These are phyloP conservation scores for Simmondsia chinensis DNA, from an alignment of 148 eudicot species.

Conservation along the genomic window DNA sequence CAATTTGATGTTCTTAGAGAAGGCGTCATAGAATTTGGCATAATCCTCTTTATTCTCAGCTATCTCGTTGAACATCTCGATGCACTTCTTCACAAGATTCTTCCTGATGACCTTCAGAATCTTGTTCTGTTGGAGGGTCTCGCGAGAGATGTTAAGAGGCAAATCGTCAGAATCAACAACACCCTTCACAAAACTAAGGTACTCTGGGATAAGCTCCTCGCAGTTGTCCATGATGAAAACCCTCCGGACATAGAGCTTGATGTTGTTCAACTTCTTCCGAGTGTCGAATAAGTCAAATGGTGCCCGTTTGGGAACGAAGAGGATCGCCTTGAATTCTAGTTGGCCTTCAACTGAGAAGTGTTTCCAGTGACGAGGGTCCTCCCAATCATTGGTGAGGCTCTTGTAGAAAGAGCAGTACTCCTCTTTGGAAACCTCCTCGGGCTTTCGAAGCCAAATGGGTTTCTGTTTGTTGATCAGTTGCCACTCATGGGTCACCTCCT, in stretches of 20 bases:
- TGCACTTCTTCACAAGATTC: slow-evolving; percentile 24
- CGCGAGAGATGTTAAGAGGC: slow-evolving; percentile 22
- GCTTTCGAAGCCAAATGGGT: slow-evolving; percentile 25
- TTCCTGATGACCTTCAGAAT: slow-evolving; percentile 20
- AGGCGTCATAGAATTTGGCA: slow-evolving; percentile 15
- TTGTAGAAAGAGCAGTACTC: slow-evolving; percentile 22
- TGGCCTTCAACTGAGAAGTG: slow-evolving; percentile 24
- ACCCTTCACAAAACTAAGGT: slow-evolving; percentile 18
- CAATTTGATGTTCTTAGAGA: slow-evolving; percentile 18
- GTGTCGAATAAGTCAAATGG: slow-evolving; percentile 19
- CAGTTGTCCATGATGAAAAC: slow-evolving; percentile 21
- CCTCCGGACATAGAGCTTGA: slow-evolving; percentile 17
- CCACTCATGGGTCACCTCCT: too few species aligned
- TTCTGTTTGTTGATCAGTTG: slow-evolving; percentile 24
- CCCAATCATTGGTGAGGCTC: slow-evolving; percentile 24
- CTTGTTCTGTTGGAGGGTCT: slow-evolving; percentile 24
- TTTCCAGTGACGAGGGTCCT: slow-evolving; percentile 15
- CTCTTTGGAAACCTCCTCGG: slow-evolving; percentile 18
- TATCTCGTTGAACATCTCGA: slow-evolving; percentile 20
- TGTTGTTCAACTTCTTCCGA: slow-evolving; percentile 17
- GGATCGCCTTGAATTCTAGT: too few species aligned
- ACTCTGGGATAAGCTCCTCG: slow-evolving; percentile 19
- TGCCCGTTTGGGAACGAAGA: slow-evolving; percentile 16
- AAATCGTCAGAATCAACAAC: slow-evolving; percentile 19
- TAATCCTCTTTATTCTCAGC: slow-evolving; percentile 24